Evolutionary conservation across 768 basidiomycete species (phyloP), one percentile per base, ranked within the genome.

Genomic region (Phlegmacium glaucopus): DNA sequence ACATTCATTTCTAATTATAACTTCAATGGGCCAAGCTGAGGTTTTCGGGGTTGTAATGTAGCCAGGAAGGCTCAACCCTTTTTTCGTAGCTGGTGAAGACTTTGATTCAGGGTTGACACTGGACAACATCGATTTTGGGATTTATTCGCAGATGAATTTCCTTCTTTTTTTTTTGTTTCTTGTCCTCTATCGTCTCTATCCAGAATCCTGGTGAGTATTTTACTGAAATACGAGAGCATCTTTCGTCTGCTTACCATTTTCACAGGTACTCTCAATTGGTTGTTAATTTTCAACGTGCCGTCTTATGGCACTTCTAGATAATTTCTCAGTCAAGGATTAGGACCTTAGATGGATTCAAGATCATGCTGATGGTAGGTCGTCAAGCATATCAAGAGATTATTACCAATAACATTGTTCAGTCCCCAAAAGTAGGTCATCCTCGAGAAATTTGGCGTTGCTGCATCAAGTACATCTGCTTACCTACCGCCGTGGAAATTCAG

Each of bases 371-470:
- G 67, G 77, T 75, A 49, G 39, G 26, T 29, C 8, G 22, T 30
- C 5, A 9, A 59, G 47, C 16, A 9, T 6, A 27, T n/a, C n/a
- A 30, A 4, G n/a, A 22, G n/a, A 15, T 6, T 46, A 27, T 42
- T 40, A 18, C 17, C n/a, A n/a, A n/a, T n/a, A n/a, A n/a, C n/a
- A n/a, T n/a, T n/a, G n/a, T n/a, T n/a, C n/a, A n/a, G n/a, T n/a
- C n/a, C n/a, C n/a, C n/a, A n/a, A n/a, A n/a, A n/a, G n/a, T n/a
- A n/a, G 0, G 71, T 82, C 16, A 67, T 84, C 42, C 57, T 83
- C 42, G 83, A 86, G 56, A 83, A 85, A 53, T 85, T 84, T 55
- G 82, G 83, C 7, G 65, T 80, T 1, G 56, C 54, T 26, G 73
- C 73, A 13, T 48, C 74, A 2, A 60, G 77, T 79, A 50, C 15